Conservation (phyloP, 495 filamentous ascomycete species). For the Entonaema liquescens region DNA sequence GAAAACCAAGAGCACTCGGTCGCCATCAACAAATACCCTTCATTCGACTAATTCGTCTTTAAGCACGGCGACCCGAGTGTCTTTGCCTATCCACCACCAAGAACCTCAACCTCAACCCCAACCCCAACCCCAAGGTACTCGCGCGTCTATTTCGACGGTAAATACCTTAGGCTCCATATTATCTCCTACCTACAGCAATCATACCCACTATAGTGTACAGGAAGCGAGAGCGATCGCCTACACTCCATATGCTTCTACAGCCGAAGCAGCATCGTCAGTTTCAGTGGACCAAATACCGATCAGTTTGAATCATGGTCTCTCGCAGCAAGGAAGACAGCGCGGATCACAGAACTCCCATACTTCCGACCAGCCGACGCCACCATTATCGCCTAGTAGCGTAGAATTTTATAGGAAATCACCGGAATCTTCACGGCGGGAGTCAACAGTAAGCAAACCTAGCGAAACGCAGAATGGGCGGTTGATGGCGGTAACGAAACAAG, state of each 20-base stretch:
- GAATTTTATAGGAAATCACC: constrained; percentile 53
- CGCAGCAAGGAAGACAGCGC: constrained; percentile 32
- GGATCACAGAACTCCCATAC: constrained; percentile 41
- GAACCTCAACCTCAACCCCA: neutral
- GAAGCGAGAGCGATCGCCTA: constrained; percentile 38
- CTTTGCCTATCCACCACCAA: constrained; percentile 23
- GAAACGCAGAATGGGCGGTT: constrained; percentile 65
- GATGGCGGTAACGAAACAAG: constrained; percentile 87
- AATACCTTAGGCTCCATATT: constrained; percentile 29
- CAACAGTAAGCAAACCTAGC: constrained; percentile 23
- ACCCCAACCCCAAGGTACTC: neutral
- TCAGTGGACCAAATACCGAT: constrained; percentile 21
- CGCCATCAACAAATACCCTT: constrained; percentile 32
- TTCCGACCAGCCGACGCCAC: constrained; percentile 56
- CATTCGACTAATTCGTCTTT: constrained; percentile 39
- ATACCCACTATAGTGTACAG: constrained; percentile 31
- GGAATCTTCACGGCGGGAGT: constrained; percentile 36
- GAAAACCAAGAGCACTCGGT: constrained; percentile 27
- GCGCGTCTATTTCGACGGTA: constrained; percentile 35
- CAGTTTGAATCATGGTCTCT: constrained; percentile 20
- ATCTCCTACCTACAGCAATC: constrained; percentile 29
- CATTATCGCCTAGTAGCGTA: constrained; percentile 57
- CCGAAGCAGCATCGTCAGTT: constrained; percentile 29
- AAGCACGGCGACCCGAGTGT: constrained; percentile 39
- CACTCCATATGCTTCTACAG: constrained; percentile 35